Evolutionary conservation across 768 basidiomycete genomes (phyloP).

Genomic region (Suillus variegatus): DNA sequence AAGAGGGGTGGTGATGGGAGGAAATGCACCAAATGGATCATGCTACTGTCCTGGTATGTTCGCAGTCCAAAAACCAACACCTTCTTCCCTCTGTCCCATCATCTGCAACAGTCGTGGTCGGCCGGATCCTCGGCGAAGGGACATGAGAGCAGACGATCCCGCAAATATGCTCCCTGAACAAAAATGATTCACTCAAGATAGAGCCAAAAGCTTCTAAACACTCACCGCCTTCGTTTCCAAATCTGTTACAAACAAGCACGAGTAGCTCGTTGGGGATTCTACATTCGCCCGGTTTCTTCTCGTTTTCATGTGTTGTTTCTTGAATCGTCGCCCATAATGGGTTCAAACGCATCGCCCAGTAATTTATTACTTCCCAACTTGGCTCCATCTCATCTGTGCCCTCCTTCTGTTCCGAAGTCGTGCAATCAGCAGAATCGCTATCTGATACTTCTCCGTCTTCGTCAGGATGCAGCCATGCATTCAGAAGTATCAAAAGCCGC

Average conservation of each 20-base stretch:
- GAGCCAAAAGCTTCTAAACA: neutral
- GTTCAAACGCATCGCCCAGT: conserved; percentile 68
- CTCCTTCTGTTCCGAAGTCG: neutral
- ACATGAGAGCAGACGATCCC: conserved; percentile 72
- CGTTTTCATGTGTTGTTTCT: conserved; percentile 16
- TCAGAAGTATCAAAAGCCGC: conserved; percentile 67
- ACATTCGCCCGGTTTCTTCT: conserved; percentile 5
- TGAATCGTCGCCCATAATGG: conserved; percentile 55
- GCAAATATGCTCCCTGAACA: conserved; percentile 67
- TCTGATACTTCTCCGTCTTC: conserved; percentile 35
- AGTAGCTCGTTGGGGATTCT: conserved; percentile 48
- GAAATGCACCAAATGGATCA: neutral
- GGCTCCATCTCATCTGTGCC: conserved; percentile 23
- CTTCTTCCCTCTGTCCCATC: conserved; percentile 64
- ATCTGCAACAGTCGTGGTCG: conserved; percentile 54
- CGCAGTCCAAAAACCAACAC: conserved; percentile 52
- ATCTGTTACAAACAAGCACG: conserved; percentile 79
- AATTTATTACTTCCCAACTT: conserved; percentile 66
- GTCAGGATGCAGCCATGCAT: conserved; percentile 71
- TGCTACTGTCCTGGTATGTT: conserved; percentile 8
- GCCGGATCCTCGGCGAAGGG: conserved; percentile 50
- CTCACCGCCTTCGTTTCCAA: conserved; percentile 78
- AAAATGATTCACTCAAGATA: neutral
- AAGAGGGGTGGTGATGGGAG: neutral
- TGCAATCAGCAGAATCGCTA: conserved; percentile 16